Conservation (phyloP, 768 basidiomycete species). For the Mycena alexandri region DNA sequence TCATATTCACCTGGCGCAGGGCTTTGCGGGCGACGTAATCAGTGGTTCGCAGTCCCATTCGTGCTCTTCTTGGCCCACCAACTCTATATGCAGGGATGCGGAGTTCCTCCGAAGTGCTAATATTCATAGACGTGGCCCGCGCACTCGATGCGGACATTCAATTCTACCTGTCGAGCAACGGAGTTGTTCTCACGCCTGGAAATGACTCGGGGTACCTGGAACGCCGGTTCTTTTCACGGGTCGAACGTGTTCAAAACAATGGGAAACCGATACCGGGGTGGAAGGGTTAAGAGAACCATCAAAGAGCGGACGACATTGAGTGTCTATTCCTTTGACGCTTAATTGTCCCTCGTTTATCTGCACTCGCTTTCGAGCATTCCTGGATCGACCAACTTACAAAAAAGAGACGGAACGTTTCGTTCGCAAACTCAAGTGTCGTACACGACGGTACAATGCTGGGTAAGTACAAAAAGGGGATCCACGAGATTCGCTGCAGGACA, state of each 20-base stretch:
- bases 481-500: too few relatives aligned
- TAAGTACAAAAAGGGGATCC: too few relatives aligned
- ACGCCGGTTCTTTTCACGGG: constrained; percentile 67
- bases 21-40: constrained; percentile 63
- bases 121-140: constrained; percentile 72
- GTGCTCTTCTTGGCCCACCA: neutral
- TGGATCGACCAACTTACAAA: too few relatives aligned
- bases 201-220: constrained; percentile 64
- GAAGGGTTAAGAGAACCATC: neutral
- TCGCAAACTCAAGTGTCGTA: too few relatives aligned
- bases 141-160: constrained; percentile 63
- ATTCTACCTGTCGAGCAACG: constrained; percentile 74
- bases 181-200: constrained; percentile 78
- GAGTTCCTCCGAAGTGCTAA: constrained; percentile 68
- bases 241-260: constrained; percentile 51
- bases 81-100: constrained; percentile 54
- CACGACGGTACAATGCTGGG: too few relatives aligned
- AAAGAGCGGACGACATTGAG: too few relatives aligned
- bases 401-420: too few relatives aligned
- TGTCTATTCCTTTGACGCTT: neutral
- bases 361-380: neutral
- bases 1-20: constrained; percentile 81
- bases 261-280: constrained; percentile 11
- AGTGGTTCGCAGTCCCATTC: constrained; percentile 58
- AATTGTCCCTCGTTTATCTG: neutral